phyloP scores from a whole-genome alignment of 306 rosid genomes.

The Cucurbita ficifolia region DNA sequence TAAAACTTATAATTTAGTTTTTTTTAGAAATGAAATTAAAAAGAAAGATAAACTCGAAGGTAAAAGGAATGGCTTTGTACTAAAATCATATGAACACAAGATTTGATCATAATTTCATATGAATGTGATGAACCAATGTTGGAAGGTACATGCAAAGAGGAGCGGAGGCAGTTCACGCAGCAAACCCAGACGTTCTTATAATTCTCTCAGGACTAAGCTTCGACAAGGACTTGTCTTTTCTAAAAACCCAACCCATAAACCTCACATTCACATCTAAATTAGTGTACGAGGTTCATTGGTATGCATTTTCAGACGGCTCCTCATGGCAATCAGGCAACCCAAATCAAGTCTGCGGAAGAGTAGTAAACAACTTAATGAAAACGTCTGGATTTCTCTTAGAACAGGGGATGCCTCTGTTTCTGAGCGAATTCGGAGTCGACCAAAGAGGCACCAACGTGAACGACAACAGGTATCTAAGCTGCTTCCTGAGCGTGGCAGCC shows the following conservation, averaged over 20 bases:
- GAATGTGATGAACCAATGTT: background rate
- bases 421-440: slow-evolving; percentile 75
- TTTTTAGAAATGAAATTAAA: too few relatives aligned
- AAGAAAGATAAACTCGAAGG: too few relatives aligned
- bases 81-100: background rate
- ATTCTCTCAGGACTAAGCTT: slow-evolving; percentile 62
- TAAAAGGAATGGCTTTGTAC: too few relatives aligned
- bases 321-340: slow-evolving; percentile 61
- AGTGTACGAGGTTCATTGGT: slow-evolving; percentile 78
- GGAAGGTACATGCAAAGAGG: slow-evolving; percentile 74
- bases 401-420: slow-evolving; percentile 61
- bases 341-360: slow-evolving; percentile 74
- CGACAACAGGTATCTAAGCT: slow-evolving; percentile 65
- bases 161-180: slow-evolving; percentile 81
- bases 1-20: too few relatives aligned
- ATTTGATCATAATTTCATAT: background rate
- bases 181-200: slow-evolving; percentile 61
- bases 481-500: slow-evolving; percentile 53
- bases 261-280: slow-evolving; percentile 43
- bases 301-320: slow-evolving; percentile 48
- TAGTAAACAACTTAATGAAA: slow-evolving; percentile 28
- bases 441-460: slow-evolving; percentile 60
- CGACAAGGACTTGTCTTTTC: slow-evolving; percentile 55
- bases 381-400: slow-evolving; percentile 42
- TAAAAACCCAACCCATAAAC: slow-evolving; percentile 23